Base-by-base conservation (phyloP, 495 filamentous ascomycete species). In the Penicillium riverlandense region DNA sequence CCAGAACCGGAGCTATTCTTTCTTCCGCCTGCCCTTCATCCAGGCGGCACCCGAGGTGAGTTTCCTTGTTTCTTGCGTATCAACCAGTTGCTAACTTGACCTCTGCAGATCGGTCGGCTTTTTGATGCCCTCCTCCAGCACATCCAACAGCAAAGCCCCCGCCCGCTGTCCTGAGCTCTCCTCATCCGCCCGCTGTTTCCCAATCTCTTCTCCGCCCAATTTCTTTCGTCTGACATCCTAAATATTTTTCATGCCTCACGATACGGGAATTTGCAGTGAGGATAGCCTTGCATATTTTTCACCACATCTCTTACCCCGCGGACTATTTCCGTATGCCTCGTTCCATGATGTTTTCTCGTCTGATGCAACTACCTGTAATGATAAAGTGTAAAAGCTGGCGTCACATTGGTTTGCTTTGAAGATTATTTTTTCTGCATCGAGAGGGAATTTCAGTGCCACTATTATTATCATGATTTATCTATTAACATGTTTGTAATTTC, bases 21-120 rank as follows among this genome's bases (percentile, higher is more conserved):
- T 99, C 73, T 99, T 92, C 74, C 84, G 89, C 35, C 74, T 96
- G 48, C 86, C 87, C 35, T 96, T 95, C 48, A 86, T 96, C 68
- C 91, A 94, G 70, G 77, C 80, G 50, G 79, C 83, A 37, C 88
- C 88, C 39, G 87, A 95, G 71, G 90, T 95, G 72, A 49, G 71
- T 52, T 38, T 13, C 9, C 12, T 28, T 29, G 11, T 39, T 13
- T 22, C 15, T 6, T 38, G 6, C 8, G 3, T 32, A 10, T 29
- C 28, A 22, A 13, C 2, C 40, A n/a, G 2, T 35, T 39, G 31
- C 45, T 61, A 53, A 61, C 40, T 13, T 10, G 8, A 16, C 15
- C 27, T 29, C 27, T 41, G 30, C 32, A 73, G 70, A 73, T 73
- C 46, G 70, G 70, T 50, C 70, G 70, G 47, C 63, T 73, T 22